Evolutionary conservation across 1,139 yeast genomes (phyloP).

Genomic region (Protomyces inundatus): DNA sequence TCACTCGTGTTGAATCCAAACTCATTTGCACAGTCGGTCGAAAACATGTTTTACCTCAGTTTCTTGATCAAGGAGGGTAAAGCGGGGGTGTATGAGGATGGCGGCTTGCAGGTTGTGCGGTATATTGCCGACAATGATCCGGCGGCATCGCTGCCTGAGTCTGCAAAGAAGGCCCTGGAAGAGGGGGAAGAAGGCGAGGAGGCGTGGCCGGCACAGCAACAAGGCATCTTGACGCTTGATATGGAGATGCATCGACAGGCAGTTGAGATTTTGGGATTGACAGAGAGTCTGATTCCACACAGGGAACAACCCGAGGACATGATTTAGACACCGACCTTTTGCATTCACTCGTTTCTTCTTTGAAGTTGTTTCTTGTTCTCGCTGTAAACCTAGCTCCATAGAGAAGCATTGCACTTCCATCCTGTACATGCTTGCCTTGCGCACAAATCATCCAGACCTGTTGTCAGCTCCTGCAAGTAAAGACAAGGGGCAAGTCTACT

Average conservation of each 20-base stretch:
- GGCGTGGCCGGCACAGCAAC: slow-evolving; percentile 21
- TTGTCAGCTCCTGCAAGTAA: neutral
- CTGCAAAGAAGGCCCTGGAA: neutral
- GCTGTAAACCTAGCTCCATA: too few species aligned
- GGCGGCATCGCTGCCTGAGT: slow-evolving; percentile 6
- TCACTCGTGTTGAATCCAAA: slow-evolving; percentile 66
- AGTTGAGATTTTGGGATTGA: slow-evolving; percentile 12
- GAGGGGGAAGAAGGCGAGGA: neutral
- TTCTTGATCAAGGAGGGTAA: slow-evolving; percentile 72
- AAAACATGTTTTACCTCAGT: slow-evolving; percentile 75
- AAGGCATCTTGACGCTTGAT: slow-evolving; percentile 22
- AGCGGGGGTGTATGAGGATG: slow-evolving; percentile 45
- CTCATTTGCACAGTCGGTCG: slow-evolving; percentile 74
- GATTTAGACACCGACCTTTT: too few species aligned
- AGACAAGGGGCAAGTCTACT: slow-evolving; percentile 35
- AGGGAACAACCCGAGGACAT: slow-evolving; percentile 6
- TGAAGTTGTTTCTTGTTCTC: too few species aligned
- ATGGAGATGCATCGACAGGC: slow-evolving; percentile 17
- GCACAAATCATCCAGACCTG: neutral
- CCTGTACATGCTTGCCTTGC: neutral
- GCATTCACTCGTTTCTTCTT: neutral
- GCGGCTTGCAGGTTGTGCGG: slow-evolving; percentile 46
- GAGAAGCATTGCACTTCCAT: too few species aligned
- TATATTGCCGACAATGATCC: slow-evolving; percentile 21
- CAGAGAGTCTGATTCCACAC: slow-evolving; percentile 7